Base-by-base conservation (phyloP, 202 grass and related monocot species). In the Digitaria exilis region DNA sequence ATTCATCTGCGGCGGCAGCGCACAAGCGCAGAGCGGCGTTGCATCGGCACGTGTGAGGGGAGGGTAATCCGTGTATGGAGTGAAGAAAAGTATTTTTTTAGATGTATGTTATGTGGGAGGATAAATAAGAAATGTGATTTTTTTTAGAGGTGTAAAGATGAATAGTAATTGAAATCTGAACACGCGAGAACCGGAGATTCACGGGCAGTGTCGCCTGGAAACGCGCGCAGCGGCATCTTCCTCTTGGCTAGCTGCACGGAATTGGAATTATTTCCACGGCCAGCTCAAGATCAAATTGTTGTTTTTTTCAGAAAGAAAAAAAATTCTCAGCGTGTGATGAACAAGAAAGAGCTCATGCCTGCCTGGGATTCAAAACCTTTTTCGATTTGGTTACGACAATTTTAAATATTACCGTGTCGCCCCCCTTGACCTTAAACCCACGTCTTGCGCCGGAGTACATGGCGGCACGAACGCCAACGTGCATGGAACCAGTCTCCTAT, bases 371-470 rank as follows among this genome's bases (percentile, higher is more conserved):
- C 67, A 48, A 2, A 81, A 59, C 26, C 7, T 18, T 50, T 6
- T 18, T 50, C 4, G 16, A 18, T 18, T 3, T 17, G 7, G 7
- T 52, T 21, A 52, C 18, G 49, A 54, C 24, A 24, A 56, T 24
- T 11, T 24, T 11, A 22, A 55, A 24, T 8, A 43, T 43, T 62
- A 42, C 43, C 7, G 44, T 34, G 37, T 39, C 37, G 37, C 37
- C 16, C 22, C 9, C 68, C 25, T 81, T 81, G 77, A 77, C 87
- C 87, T 70, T 81, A 15, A 81, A 81, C 57, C 87, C 87, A 56
- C 71, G 87, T 89, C 87, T 72, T 78, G 64, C 82, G 75, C 57
- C 30, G 77, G 46, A 32, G n/a, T 30, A 26, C 79, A 9, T 4
- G 61, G 14, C 8, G 26, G 49, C 77, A 81, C 71, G 32, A 89